Evolutionary conservation across 2,329 filamentous ascomycete species (phyloP).

Genomic region (Penicillium paneum): DNA sequence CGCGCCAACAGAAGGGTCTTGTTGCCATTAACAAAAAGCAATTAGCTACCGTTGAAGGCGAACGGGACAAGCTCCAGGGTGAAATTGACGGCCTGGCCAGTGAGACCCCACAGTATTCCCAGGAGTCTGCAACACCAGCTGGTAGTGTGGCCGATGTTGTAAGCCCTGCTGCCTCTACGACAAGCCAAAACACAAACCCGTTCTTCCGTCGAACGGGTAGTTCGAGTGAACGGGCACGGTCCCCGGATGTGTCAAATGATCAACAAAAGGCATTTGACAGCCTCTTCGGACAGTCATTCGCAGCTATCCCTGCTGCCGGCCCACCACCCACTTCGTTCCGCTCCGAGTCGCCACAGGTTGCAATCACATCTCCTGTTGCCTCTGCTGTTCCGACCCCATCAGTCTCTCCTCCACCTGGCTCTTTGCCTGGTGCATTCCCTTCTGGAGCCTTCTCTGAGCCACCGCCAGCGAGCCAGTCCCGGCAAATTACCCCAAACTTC

Average conservation of each 20-base stretch:
- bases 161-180: slow-evolving; percentile 62
- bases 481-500: slow-evolving; percentile 74
- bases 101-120: slow-evolving; percentile 57
- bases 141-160: slow-evolving; percentile 52
- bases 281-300: slow-evolving; percentile 72
- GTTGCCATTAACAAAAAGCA: slow-evolving; percentile 99
- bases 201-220: slow-evolving; percentile 70
- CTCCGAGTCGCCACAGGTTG: slow-evolving; percentile 48
- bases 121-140: slow-evolving; percentile 41
- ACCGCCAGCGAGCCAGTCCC: slow-evolving; percentile 66
- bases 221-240: slow-evolving; percentile 49
- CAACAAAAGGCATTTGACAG: slow-evolving; percentile 75
- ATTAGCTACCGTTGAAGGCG: slow-evolving; percentile 79
- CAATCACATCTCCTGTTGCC: slow-evolving; percentile 43
- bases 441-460: slow-evolving; percentile 31
- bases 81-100: slow-evolving; percentile 69
- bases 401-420: slow-evolving; percentile 56
- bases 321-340: slow-evolving; percentile 62
- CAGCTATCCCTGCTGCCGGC: slow-evolving; percentile 38
- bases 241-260: slow-evolving; percentile 42
- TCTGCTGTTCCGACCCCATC: slow-evolving; percentile 58
- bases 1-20: slow-evolving; percentile 90
- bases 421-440: slow-evolving; percentile 25
- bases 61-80: slow-evolving; percentile 79
- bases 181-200: slow-evolving; percentile 79